Conservation (phyloP, 1,284 basidiomycete species). For the Neonothopanus nambi region DNA sequence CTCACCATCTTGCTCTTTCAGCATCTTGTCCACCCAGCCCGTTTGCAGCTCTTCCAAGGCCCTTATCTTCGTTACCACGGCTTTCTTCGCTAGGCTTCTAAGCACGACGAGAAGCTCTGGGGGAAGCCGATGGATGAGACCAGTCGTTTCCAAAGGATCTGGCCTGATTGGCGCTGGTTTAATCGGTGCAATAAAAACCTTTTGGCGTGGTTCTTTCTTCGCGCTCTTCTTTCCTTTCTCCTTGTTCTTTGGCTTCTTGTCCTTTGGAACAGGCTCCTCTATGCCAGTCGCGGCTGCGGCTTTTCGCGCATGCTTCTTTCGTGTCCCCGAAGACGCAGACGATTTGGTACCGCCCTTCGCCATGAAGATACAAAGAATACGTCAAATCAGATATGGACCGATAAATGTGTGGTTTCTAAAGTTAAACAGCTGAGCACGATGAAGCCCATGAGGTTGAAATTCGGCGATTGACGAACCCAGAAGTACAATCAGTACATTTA, state of each 20-base stretch:
- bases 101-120: constrained; percentile 86
- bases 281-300: neutral
- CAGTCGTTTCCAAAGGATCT: constrained; percentile 90
- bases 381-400: too few species aligned
- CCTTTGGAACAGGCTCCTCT: neutral
- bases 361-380: neutral
- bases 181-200: constrained; percentile 82
- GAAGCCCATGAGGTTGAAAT: too few species aligned
- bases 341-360: neutral
- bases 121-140: constrained; percentile 75
- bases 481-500: too few species aligned
- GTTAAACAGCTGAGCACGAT: too few species aligned
- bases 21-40: constrained; percentile 63
- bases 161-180: constrained; percentile 84
- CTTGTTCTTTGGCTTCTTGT: constrained; percentile 48
- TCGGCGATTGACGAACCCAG: too few species aligned
- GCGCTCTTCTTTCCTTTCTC: constrained; percentile 47
- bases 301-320: constrained; percentile 3
- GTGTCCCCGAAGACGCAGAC: constrained; percentile 1
- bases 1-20: constrained; percentile 36
- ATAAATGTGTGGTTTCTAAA: too few species aligned
- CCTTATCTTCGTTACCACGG: constrained; percentile 82
- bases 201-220: constrained; percentile 69
- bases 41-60: constrained; percentile 85
- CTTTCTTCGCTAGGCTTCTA: constrained; percentile 87